phyloP scores from a whole-genome alignment of 2,329 filamentous ascomycete species.

The Colletotrichum truncatum region DNA sequence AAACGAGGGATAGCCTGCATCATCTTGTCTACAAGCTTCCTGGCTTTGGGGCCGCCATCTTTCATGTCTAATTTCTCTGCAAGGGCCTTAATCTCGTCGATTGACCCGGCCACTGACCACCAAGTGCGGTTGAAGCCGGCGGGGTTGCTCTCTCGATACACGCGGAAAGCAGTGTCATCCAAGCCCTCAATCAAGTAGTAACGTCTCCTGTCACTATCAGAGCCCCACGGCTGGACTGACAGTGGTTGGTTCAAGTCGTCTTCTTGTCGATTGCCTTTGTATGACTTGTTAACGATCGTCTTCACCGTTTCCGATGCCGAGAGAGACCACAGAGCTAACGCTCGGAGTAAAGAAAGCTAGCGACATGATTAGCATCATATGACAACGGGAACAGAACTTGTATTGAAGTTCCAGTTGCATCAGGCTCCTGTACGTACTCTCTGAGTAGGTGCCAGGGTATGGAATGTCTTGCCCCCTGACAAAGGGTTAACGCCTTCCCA shows the following conservation, averaged over 20 bases:
- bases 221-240: conserved; percentile 90
- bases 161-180: conserved; percentile 91
- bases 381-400: not conserved
- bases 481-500: conserved; percentile 90
- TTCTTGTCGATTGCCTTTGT: conserved; percentile 88
- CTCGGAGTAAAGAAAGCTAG: conserved; percentile 84
- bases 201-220: conserved; percentile 87
- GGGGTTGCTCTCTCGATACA: conserved; percentile 94
- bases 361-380: conserved; percentile 6
- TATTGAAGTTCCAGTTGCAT: not conserved
- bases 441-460: conserved; percentile 82
- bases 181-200: conserved; percentile 95
- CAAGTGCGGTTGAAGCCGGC: conserved; percentile 80
- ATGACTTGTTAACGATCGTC: conserved; percentile 82
- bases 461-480: conserved; percentile 81
- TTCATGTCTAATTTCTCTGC: conserved; percentile 78
- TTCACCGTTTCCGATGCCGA: conserved; percentile 87
- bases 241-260: conserved; percentile 84
- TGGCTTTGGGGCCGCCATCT: conserved; percentile 85
- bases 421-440: conserved; percentile 65
- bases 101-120: conserved; percentile 91
- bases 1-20: conserved; percentile 84
- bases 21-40: conserved; percentile 81
- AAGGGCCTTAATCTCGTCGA: conserved; percentile 83
- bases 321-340: conserved; percentile 87